Base-by-base conservation (phyloP, 371 early-diverging fungal species). In the Apophysomyces elegans region DNA sequence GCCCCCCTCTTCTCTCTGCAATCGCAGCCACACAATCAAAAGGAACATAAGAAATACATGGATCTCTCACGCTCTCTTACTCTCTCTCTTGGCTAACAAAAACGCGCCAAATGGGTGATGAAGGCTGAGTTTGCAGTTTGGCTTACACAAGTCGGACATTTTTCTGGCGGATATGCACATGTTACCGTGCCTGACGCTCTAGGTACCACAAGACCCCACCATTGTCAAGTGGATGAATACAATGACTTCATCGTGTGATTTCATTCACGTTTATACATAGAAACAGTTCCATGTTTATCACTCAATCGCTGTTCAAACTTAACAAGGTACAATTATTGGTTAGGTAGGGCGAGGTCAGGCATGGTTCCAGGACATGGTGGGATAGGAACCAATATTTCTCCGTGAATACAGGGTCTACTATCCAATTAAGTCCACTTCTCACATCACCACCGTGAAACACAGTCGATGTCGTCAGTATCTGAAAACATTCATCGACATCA, bases 361-460 rank as follows among this genome's bases (percentile, higher is more conserved):
- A 50, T 21, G 54, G 8, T 26, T 63, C 64, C 13, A 56, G 16
- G 14, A 63, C 39, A 38, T 65, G 61, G 45, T 74, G 71, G 1
- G 81, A 78, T 7, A 84, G 59, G 66, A 77, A 87, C 73, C 85
- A 84, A 58, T 73, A 87, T 37, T 80, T 79, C 16, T 78, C 69
- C 46, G 81, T 75, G 64, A 84, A 84, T 1, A 59, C 60, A 7
- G 73, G 72, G 16, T 75, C 75, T 4, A 80, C 43, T 13, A 68
- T 66, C 87, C 87, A 87, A 47, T 81, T 85, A 39, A 73, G 65
- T 0, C 74, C 64, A 58, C 81, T 79, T 7, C 80, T 59, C 16
- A 80, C 68, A 58, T 83, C 83, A n/a, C 87, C 87, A 0, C 82
- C 82, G 41, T 72, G 73, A 57, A 85, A 87, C 16, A 75, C 71